A percentile compares a stretch with the other conserved stretches of the same genome.
These are phyloP conservation scores for Fragilaria radians DNA, from an alignment of 108 stramenopile species.

Conservation along the genomic window DNA sequence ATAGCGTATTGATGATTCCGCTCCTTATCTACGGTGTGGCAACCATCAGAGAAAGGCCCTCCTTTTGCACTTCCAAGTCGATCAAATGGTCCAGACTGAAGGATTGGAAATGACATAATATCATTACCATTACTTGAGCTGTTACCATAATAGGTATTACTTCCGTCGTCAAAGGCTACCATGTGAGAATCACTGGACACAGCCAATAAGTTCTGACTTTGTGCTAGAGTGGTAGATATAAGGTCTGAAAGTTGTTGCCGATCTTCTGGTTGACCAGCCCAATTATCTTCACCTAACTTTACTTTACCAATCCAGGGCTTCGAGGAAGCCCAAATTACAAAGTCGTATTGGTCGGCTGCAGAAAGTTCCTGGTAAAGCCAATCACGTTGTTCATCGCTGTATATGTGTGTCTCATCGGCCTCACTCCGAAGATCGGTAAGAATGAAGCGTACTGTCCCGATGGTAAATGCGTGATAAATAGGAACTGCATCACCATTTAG, in stretches of 20 bases:
- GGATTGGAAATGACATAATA: slow-evolving; percentile 40
- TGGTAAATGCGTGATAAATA: slow-evolving; percentile 51
- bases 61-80: slow-evolving; percentile 29
- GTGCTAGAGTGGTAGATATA: slow-evolving; percentile 31
- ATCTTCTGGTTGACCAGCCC: slow-evolving; percentile 34
- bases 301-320: slow-evolving; percentile 44
- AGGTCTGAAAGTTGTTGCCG: slow-evolving; percentile 20
- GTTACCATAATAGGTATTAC: slow-evolving; percentile 42
- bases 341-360: slow-evolving; percentile 40
- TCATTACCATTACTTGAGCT: slow-evolving; percentile 10
- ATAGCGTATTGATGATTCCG: slow-evolving; percentile 49
- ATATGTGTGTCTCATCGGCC: slow-evolving; percentile 20
- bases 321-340: slow-evolving; percentile 46
- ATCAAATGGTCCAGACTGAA: slow-evolving; percentile 43
- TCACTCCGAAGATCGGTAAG: slow-evolving; percentile 49
- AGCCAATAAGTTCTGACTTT: slow-evolving; percentile 37
- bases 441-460: slow-evolving; percentile 54
- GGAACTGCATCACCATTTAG: slow-evolving; percentile 7
- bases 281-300: slow-evolving; percentile 26
- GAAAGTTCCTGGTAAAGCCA: slow-evolving; percentile 41
- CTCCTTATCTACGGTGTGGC: slow-evolving; percentile 30
- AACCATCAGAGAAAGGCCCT: slow-evolving; percentile 34
- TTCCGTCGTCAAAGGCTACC: slow-evolving; percentile 57
- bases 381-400: slow-evolving; percentile 28
- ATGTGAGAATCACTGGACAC: slow-evolving; percentile 46